phyloP scores from a whole-genome alignment of 176 grass and related monocot genomes.

The Cenchrus purpureus region DNA sequence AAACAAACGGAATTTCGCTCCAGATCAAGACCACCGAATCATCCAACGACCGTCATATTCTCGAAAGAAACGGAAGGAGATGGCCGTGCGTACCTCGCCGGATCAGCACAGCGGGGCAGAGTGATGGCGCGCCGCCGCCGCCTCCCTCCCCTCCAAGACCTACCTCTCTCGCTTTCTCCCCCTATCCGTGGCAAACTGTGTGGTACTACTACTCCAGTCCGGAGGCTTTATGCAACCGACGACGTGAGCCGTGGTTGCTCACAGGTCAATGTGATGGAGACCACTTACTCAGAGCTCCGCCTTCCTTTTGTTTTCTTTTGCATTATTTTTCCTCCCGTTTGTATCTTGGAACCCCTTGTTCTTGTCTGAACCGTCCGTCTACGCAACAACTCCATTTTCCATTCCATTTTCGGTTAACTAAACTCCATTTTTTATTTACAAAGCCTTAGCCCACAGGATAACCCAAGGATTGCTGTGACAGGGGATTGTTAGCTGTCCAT shows the following conservation, averaged over 20 bases:
- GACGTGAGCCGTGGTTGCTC: slow-evolving; percentile 43
- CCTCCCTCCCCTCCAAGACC: neutral
- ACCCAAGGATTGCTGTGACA: neutral
- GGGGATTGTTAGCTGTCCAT: slow-evolving; percentile 15
- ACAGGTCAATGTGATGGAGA: slow-evolving; percentile 45
- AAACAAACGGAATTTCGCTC: neutral
- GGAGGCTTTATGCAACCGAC: slow-evolving; percentile 44
- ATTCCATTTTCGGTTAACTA: neutral
- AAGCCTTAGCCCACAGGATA: neutral
- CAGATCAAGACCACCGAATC: neutral
- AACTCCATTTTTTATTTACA: neutral
- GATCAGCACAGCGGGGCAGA: slow-evolving; percentile 20
- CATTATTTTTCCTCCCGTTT: neutral
- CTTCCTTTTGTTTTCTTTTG: slow-evolving; percentile 2
- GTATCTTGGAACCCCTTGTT: neutral
- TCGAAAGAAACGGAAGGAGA: slow-evolving; percentile 1
- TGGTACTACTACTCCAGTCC: neutral
- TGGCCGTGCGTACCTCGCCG: slow-evolving; percentile 25
- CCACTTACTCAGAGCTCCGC: neutral
- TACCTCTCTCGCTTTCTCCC: neutral
- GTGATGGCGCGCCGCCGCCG: slow-evolving; percentile 3
- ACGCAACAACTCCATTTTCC: neutral
- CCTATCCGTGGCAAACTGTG: neutral
- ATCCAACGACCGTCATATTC: neutral
- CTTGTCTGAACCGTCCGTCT: neutral